Evolutionary conservation across 108 stramenopile genomes (phyloP).

Genomic region (Licmophora abbreviata): DNA sequence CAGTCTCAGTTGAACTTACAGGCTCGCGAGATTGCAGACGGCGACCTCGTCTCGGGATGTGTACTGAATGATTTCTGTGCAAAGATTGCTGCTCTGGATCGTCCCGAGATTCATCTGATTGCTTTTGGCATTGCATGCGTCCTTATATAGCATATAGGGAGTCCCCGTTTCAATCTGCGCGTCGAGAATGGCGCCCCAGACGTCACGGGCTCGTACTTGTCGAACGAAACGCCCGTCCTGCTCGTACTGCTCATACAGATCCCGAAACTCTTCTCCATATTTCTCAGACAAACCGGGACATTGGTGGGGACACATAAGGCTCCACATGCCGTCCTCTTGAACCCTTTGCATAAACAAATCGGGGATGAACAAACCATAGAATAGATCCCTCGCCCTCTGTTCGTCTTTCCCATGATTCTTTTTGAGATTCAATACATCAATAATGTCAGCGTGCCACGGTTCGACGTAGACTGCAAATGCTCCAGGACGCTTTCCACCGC

Average conservation of each 20-base stretch:
- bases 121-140: constrained; percentile 91
- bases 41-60: constrained; percentile 92
- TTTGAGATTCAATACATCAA: constrained; percentile 88
- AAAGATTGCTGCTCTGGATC: constrained; percentile 94
- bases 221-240: constrained; percentile 62
- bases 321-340: constrained; percentile 88
- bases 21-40: constrained; percentile 93
- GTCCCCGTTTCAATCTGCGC: constrained; percentile 97
- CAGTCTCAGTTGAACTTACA: constrained; percentile 32
- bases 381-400: constrained; percentile 91
- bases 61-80: constrained; percentile 96
- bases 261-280: constrained; percentile 86
- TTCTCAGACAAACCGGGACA: constrained; percentile 82
- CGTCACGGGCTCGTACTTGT: constrained; percentile 75
- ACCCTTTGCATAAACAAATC: constrained; percentile 98
- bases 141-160: constrained; percentile 97
- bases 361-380: constrained; percentile 95
- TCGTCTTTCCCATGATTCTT: constrained; percentile 98
- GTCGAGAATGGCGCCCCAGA: constrained; percentile 82
- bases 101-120: constrained; percentile 97
- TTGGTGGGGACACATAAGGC: constrained; percentile 91
- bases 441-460: constrained; percentile 96
- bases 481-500: constrained; percentile 94
- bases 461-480: constrained; percentile 96
- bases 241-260: constrained; percentile 85